phyloP scores from a whole-genome alignment of 2,329 filamentous ascomycete species.

The Nigrospora sphaerica region DNA sequence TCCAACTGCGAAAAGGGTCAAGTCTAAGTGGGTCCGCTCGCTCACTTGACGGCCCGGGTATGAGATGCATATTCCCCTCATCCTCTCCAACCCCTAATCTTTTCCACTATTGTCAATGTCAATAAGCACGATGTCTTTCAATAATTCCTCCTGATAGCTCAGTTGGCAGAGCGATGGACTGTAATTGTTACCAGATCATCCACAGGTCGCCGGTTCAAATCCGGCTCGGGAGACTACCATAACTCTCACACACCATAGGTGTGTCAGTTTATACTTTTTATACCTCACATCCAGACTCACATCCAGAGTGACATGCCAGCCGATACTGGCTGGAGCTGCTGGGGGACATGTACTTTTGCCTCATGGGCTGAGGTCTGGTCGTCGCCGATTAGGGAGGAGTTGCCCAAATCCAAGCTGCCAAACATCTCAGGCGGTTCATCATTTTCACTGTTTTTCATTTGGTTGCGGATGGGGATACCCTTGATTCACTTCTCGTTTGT shows the following conservation, averaged over 20 bases:
- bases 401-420: too few species aligned
- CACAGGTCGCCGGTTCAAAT: slow-evolving; percentile 3
- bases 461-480: too few species aligned
- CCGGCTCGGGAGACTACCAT: slow-evolving; percentile 1
- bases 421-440: too few species aligned
- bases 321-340: too few species aligned
- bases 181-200: slow-evolving; percentile 2
- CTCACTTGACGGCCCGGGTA: background rate
- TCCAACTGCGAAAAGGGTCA: background rate
- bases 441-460: too few species aligned
- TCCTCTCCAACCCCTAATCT: background rate
- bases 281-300: background rate
- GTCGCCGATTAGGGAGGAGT: too few species aligned
- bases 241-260: background rate
- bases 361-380: too few species aligned
- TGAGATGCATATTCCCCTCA: background rate
- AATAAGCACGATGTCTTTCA: background rate
- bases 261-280: background rate
- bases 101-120: background rate
- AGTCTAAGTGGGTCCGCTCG: background rate
- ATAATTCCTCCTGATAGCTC: slow-evolving; percentile 1
- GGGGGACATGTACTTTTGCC: too few species aligned
- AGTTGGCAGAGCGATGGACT: slow-evolving; percentile 4
- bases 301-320: too few species aligned
- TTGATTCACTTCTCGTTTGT: too few species aligned